Evolutionary conservation across 2,329 filamentous ascomycete species (phyloP), one percentile per base, ranked within the genome.

Genomic region (Arthrobotrys musiformis): DNA sequence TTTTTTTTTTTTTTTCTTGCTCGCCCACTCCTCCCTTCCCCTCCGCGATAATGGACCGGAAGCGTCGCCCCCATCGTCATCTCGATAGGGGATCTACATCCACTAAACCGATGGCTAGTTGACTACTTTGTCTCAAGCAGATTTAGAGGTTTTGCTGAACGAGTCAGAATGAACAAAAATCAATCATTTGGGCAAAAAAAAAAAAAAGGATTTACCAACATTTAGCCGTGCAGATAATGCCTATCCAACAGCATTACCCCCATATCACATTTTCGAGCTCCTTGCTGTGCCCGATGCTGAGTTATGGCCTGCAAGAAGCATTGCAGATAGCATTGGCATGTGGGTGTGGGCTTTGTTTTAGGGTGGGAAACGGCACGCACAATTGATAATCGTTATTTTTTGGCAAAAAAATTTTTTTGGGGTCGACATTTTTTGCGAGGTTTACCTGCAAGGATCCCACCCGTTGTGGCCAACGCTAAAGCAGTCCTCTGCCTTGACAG

Each of bases 401-500:
- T 64, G 64, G 63, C 35, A 46, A 69, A 74, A 74, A 58, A 46
- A 19, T 33, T 26, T 61, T 70, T 61, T 70, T 61, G 61, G 50
- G 46, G 40, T 70, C 52, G 46, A 58, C 52, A 60, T 67, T 67
- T 68, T 68, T 63, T 76, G 72, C 72, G 72, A 76, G 63, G 68
- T 76, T 76, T 76, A 70, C 56, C 46, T 58, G 64, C 72, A 76
- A 60, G 72, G 72, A 70, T 76, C 42, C 37, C 19, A 70, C 63
- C 72, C 72, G 72, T 76, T 76, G 72, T 76, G 72, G 72, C 72
- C 72, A 76, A 76, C 72, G 64, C 72, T 76, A 70, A 70, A 75
- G 70, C 70, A 75, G 70, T 75, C 70, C 63, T 56, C 37, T 44
- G 42, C 63, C 70, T 69, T 69, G 72, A 76, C 63, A 69, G 72